A percentile compares a stretch with the other conserved stretches of the same genome.
phyloP scores from a whole-genome alignment of 2,329 filamentous ascomycete species.

The Botrytis paeoniae region DNA sequence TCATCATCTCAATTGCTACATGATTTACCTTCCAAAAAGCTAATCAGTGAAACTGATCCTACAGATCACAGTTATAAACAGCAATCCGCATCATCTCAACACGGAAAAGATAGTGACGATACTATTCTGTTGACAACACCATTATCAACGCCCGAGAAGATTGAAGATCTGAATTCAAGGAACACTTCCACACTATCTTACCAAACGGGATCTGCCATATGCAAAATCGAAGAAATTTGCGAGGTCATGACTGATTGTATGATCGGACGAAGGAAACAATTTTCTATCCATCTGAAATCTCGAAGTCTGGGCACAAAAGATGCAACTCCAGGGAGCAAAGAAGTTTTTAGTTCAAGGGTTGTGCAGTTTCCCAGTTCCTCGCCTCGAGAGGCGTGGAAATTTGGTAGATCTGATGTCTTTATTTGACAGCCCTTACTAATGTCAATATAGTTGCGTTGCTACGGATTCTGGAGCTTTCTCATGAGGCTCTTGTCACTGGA shows the following conservation, averaged over 20 bases:
- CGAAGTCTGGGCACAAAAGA: background rate
- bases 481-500: slow-evolving; percentile 55
- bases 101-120: background rate
- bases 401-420: slow-evolving; percentile 44
- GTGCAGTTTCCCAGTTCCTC: slow-evolving; percentile 49
- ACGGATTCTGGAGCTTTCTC: slow-evolving; percentile 56
- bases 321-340: background rate
- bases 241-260: slow-evolving; percentile 51
- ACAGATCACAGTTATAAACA: background rate
- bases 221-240: slow-evolving; percentile 55
- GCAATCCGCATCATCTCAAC: background rate
- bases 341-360: background rate
- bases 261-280: slow-evolving; percentile 41
- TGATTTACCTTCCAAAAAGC: slow-evolving; percentile 26
- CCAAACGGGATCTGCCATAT: slow-evolving; percentile 41
- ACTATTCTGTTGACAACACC: background rate
- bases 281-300: slow-evolving; percentile 44
- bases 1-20: slow-evolving; percentile 24
- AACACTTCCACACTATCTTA: slow-evolving; percentile 19
- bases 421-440: slow-evolving; percentile 21
- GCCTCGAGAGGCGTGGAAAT: slow-evolving; percentile 49
- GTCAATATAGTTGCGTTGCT: slow-evolving; percentile 50
- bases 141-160: background rate
- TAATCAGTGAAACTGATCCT: background rate
- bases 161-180: background rate